Percentiles rank a stretch among this genome's conserved stretches.
Conservation (phyloP, 2,329 filamentous ascomycete genomes). For the Xylaria sp. region DNA sequence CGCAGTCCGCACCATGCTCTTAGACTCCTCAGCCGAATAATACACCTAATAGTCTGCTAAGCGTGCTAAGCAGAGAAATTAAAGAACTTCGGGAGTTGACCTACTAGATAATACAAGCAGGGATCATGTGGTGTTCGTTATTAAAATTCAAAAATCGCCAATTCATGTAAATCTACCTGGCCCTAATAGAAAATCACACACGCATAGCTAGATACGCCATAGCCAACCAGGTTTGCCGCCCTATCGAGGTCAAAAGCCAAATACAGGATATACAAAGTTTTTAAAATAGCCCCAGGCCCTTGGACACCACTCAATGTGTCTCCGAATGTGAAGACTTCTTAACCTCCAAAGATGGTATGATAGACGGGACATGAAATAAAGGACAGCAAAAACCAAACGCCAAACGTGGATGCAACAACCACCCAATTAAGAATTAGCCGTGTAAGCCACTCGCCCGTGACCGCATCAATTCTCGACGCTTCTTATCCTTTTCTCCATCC, state of each 20-base stretch:
- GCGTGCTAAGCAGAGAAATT: too few relatives aligned
- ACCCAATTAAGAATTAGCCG: conserved; percentile 33
- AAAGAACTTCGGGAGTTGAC: too few relatives aligned
- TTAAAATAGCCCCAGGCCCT: conserved; percentile 17
- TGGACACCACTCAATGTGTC: conserved; percentile 24
- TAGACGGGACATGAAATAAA: not conserved
- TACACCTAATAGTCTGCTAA: too few relatives aligned
- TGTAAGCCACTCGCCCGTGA: conserved; percentile 63
- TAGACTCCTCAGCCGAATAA: too few relatives aligned
- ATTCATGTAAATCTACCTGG: conserved; percentile 4
- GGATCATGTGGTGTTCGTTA: too few relatives aligned
- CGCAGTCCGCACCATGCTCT: too few relatives aligned
- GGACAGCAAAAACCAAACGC: conserved; percentile 26
- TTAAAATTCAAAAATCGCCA: not conserved
- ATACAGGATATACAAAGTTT: conserved; percentile 16
- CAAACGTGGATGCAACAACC: conserved; percentile 21
- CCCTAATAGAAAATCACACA: conserved; percentile 10
- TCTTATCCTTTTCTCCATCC: conserved; percentile 64
- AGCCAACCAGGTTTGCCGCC: not conserved
- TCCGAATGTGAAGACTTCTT: conserved; percentile 8
- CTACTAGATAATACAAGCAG: too few relatives aligned
- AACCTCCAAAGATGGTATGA: not conserved
- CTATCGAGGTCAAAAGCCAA: conserved; percentile 8
- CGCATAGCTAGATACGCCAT: conserved; percentile 13
- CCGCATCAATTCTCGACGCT: conserved; percentile 69